Percentiles rank a stretch among this genome's conserved stretches.
Evolutionary conservation across 148 eudicot genomes (phyloP).

Genomic region (Chenopodium suecicum): DNA sequence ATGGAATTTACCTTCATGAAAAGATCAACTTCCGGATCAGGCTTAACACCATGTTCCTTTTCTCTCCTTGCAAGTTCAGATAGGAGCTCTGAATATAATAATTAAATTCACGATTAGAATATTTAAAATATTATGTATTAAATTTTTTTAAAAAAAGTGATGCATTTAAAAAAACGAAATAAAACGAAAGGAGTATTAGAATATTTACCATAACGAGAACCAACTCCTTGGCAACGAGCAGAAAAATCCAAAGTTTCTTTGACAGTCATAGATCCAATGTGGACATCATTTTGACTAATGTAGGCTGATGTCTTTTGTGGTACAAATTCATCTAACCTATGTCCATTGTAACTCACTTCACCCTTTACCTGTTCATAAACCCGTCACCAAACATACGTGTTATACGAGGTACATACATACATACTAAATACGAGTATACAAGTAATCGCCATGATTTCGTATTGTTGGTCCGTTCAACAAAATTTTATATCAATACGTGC

Average conservation of each 20-base stretch:
- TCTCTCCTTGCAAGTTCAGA: conserved; percentile 79
- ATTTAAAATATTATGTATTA: no score
- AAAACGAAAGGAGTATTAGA: no score
- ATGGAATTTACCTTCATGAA: conserved; percentile 77
- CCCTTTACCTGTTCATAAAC: conserved; percentile 54
- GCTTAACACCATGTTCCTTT: conserved; percentile 66
- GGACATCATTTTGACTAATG: conserved; percentile 96
- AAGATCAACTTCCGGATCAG: conserved; percentile 94
- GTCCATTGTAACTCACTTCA: conserved; percentile 77
- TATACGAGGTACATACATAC: no score
- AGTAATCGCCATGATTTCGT: no score
- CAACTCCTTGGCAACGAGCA: conserved; percentile 90
- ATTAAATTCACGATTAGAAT: background rate
- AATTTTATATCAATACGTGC: no score
- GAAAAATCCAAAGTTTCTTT: conserved; percentile 96
- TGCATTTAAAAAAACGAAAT: no score
- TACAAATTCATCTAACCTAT: conserved; percentile 69
- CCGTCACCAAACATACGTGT: background rate
- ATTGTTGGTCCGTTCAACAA: background rate
- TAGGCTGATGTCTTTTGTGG: conserved; percentile 90
- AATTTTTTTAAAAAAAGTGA: no score
- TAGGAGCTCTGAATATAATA: conserved; percentile 47
- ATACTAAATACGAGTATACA: no score
- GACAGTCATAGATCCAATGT: conserved; percentile 92
- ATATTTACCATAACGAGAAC: conserved; percentile 68